Conservation (phyloP, 352 stramenopile genomes). For the Pythium aquatile region DNA sequence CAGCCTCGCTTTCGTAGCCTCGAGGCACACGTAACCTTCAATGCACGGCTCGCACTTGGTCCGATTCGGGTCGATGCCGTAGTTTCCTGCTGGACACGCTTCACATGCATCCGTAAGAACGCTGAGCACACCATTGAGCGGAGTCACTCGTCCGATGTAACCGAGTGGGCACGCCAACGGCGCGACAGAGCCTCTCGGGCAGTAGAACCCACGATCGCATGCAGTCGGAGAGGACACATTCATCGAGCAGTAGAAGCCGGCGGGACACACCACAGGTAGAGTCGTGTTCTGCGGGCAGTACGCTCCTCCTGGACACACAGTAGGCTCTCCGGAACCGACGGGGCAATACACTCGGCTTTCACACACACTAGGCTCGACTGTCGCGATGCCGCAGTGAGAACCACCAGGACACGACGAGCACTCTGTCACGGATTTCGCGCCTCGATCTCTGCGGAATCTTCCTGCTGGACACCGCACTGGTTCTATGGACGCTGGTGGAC, state of each 20-base stretch:
- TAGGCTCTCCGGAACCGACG: slow-evolving; percentile 40
- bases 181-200: slow-evolving; percentile 42
- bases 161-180: slow-evolving; percentile 79
- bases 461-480: slow-evolving; percentile 48
- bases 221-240: slow-evolving; percentile 29
- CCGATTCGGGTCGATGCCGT: slow-evolving; percentile 78
- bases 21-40: slow-evolving; percentile 86
- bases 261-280: slow-evolving; percentile 46
- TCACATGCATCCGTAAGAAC: slow-evolving; percentile 62
- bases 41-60: slow-evolving; percentile 64
- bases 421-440: slow-evolving; percentile 38
- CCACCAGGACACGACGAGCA: slow-evolving; percentile 54
- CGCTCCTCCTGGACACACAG: slow-evolving; percentile 55
- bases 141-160: slow-evolving; percentile 57
- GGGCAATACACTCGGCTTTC: slow-evolving; percentile 60
- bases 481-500: slow-evolving; percentile 37
- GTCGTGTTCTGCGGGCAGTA: slow-evolving; percentile 82
- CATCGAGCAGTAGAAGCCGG: slow-evolving; percentile 75
- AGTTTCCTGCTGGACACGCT: slow-evolving; percentile 71
- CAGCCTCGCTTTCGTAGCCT: slow-evolving; percentile 53
- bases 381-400: slow-evolving; percentile 54
- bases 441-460: slow-evolving; percentile 34
- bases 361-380: slow-evolving; percentile 52
- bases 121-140: slow-evolving; percentile 47
- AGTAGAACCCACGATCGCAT: slow-evolving; percentile 73